phyloP scores from a whole-genome alignment of 495 filamentous ascomycete genomes.

The Lophiotrema nucula region DNA sequence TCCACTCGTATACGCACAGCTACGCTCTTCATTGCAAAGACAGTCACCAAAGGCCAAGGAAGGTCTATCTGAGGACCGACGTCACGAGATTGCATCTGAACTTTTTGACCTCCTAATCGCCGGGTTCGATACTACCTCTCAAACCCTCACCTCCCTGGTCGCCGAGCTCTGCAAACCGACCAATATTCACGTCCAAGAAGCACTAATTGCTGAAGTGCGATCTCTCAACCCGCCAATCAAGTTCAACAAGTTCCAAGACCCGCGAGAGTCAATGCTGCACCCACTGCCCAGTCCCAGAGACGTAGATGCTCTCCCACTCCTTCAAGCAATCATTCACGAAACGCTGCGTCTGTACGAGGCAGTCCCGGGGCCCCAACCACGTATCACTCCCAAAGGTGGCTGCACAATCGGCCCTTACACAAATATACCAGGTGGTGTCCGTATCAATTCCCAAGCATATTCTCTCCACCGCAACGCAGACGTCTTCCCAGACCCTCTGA shows the following conservation, averaged over 20 bases:
- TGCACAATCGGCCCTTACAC: background rate
- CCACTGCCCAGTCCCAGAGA: background rate
- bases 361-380: background rate
- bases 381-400: background rate
- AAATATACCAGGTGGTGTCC: background rate
- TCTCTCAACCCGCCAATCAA: background rate
- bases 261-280: background rate
- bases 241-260: too few species aligned
- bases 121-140: background rate
- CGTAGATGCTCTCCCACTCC: background rate
- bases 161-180: background rate
- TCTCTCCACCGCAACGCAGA: background rate
- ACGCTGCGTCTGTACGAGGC: background rate
- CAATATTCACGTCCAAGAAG: background rate
- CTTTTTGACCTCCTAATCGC: background rate
- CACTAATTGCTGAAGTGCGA: background rate
- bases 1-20: background rate
- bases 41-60: background rate
- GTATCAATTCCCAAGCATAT: background rate
- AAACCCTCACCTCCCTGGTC: background rate
- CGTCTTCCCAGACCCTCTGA: background rate
- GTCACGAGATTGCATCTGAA: background rate
- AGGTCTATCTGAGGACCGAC: background rate
- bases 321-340: background rate
- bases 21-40: background rate